A percentile compares a stretch with the other conserved stretches of the same genome.
Evolutionary conservation across 1,284 basidiomycete genomes (phyloP).

Genomic region (Trichosporon sp.): DNA sequence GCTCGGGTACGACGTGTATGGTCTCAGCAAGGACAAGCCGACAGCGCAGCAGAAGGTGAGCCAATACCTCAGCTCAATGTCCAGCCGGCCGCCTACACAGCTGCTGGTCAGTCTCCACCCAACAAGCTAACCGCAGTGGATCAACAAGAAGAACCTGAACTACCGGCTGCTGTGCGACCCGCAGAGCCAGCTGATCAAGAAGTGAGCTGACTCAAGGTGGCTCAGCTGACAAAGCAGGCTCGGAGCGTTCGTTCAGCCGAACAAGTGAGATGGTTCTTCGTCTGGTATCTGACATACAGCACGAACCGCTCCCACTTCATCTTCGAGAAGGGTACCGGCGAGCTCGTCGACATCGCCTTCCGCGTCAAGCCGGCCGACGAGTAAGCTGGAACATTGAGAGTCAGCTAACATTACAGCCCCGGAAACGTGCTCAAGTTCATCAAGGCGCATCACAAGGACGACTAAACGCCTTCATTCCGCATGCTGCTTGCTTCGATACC

Average conservation of each 20-base stretch:
- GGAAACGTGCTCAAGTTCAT: conserved; percentile 41
- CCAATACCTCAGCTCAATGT: background rate
- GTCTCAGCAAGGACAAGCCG: conserved; percentile 80
- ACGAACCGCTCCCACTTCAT: conserved; percentile 88
- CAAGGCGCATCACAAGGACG: conserved; percentile 39
- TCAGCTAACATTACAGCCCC: conserved; percentile 34
- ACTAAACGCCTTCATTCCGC: background rate
- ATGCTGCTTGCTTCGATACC: background rate
- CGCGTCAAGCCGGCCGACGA: conserved; percentile 78
- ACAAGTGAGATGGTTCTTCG: conserved; percentile 57
- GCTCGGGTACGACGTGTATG: conserved; percentile 75
- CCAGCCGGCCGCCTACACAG: too few relatives aligned
- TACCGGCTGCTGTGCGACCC: conserved; percentile 88
- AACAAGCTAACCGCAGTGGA: conserved; percentile 48
- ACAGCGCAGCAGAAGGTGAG: conserved; percentile 73
- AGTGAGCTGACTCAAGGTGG: conserved; percentile 41
- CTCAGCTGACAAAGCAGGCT: conserved; percentile 55
- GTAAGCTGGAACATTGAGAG: conserved; percentile 38
- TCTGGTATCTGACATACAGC: conserved; percentile 46
- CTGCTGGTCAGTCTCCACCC: too few relatives aligned
- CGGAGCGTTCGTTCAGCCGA: conserved; percentile 73
- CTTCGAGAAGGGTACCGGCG: conserved; percentile 78
- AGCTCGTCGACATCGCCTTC: conserved; percentile 75
- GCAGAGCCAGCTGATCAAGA: conserved; percentile 73
- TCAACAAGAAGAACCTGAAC: conserved; percentile 69